Evolutionary conservation across 768 basidiomycete species (phyloP), one percentile per base, ranked within the genome.

Genomic region (Dentipellis fragilis): DNA sequence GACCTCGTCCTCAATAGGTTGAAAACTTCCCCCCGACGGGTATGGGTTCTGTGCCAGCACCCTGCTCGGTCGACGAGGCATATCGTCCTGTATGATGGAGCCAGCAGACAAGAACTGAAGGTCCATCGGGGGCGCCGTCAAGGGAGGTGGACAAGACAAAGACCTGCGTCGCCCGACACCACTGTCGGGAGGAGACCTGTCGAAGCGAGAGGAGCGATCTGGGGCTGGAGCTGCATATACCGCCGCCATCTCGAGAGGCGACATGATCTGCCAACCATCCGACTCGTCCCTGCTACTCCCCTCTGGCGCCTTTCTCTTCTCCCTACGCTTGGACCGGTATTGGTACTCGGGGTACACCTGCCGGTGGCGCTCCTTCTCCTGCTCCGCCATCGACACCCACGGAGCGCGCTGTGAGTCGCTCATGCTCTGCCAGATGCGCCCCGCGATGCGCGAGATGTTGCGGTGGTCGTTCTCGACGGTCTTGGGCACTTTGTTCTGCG

Each of bases 361-460:
- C 3, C 68, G 66, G 65, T 80, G 79, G 51, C 56, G 63, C 54
- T 67, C 63, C 67, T 76, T 80, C 63, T 81, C 81, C 56, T 64
- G 58, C 2, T 72, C 71, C 1, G 81, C 81, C 66, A 80, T 71
- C 38, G 69, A 64, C 14, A 77, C 56, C 80, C 80, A 83, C 0
- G 80, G 81, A 17, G 61, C 67, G 52, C 72, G 75, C 42, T 80
- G 68, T 6, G 66, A 68, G 0, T 64, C 58, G 21, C 66, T 72
- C 75, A 87, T 79, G 52, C 74, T 72, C 47, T 74, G 74, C 87
- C 87, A 89, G 56, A 87, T 70, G 49, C 73, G 72, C 0, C 85
- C 87, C 0, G 81, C 84, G 54, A 84, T 79, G 52, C 83, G 76
- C 3, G 80, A 82, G 53, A 89, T 77, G 61, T 86, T 84, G 56